phyloP scores from a whole-genome alignment of 768 basidiomycete genomes.

The Auriscalpium orientale region DNA sequence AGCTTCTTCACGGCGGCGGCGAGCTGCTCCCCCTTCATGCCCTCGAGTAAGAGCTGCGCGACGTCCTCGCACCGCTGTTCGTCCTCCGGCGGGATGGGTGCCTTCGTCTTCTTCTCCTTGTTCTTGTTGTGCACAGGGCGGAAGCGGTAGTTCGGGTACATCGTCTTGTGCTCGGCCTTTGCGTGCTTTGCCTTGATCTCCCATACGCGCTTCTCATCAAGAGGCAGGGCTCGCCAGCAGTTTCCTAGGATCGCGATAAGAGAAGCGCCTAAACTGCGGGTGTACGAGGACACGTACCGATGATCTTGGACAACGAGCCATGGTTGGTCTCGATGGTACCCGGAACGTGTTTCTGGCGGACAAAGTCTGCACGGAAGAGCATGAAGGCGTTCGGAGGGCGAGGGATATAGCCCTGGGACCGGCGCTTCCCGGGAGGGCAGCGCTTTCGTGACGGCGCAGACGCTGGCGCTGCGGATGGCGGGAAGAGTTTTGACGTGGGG shows the following conservation, averaged over 20 bases:
- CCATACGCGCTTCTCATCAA: constrained; percentile 67
- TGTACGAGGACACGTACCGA: constrained; percentile 19
- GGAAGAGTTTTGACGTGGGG: constrained; percentile 41
- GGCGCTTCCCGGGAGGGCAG: constrained; percentile 53
- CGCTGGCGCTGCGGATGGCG: constrained; percentile 37
- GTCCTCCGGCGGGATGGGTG: constrained; percentile 8
- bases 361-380: constrained; percentile 22
- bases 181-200: constrained; percentile 65
- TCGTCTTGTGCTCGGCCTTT: constrained; percentile 62
- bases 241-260: constrained; percentile 24
- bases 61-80: constrained; percentile 17
- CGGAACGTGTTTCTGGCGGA: constrained; percentile 40
- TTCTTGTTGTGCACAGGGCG: constrained; percentile 38
- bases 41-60: constrained; percentile 14
- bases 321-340: constrained; percentile 45
- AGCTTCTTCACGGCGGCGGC: constrained; percentile 15
- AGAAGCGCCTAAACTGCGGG: background rate
- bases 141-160: constrained; percentile 59
- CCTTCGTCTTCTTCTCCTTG: constrained; percentile 29
- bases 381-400: constrained; percentile 33
- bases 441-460: constrained; percentile 36
- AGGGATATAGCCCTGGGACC: constrained; percentile 39
- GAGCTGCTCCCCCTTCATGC: constrained; percentile 17
- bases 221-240: constrained; percentile 62
- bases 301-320: constrained; percentile 42